Evolutionary conservation across 139 green algal species (phyloP), one percentile per base, ranked within the genome.

Genomic region (Chlamydomonas schloesseri): DNA sequence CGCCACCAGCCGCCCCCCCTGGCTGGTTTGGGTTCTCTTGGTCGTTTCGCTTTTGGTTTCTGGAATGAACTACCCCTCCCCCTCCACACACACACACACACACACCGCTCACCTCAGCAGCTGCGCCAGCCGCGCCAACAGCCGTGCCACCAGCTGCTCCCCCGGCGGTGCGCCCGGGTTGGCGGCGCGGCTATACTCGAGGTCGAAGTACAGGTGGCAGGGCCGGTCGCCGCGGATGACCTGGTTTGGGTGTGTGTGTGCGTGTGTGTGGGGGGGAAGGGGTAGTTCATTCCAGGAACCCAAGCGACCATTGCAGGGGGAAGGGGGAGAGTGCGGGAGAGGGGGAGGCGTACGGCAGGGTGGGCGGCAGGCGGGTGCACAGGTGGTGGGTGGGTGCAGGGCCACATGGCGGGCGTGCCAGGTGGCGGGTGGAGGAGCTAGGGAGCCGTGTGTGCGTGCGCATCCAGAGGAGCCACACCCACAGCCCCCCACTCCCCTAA

Each of bases 181-280:
- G 73, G 87, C 80, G 0, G 55, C 77, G 14, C 84, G 71, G 47
- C 73, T 81, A 85, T 90, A 98, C 88, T 98, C 96, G 10, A 98
- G 68, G 87, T 98, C 96, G 79, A 98, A 97, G 92, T 98, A 98
- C 64, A 98, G 77, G 89, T 98, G 95, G 88, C 95, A 97, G 23
- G 96, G 96, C 36, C 79, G 74, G 31, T 90, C 84, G 47, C 93
- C 92, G 4, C 91, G 90, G 14, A 98, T 90, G 33, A 98, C 62
- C 76, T 83, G 58, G n/a, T n/a, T n/a, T 83, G 58, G n/a, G 65
- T n/a, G n/a, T 13, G 0, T 3, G 65, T 3, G 34, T 29, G 34
- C 14, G 69, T 18, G 1, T 23, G n/a, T n/a, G n/a, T 13, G 37
- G 31, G 31, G 67, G n/a, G n/a, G 67, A 31, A 3, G 14, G 55